phyloP scores from a whole-genome alignment of 805 yeast species.

The Zygosaccharomyces lentus region DNA sequence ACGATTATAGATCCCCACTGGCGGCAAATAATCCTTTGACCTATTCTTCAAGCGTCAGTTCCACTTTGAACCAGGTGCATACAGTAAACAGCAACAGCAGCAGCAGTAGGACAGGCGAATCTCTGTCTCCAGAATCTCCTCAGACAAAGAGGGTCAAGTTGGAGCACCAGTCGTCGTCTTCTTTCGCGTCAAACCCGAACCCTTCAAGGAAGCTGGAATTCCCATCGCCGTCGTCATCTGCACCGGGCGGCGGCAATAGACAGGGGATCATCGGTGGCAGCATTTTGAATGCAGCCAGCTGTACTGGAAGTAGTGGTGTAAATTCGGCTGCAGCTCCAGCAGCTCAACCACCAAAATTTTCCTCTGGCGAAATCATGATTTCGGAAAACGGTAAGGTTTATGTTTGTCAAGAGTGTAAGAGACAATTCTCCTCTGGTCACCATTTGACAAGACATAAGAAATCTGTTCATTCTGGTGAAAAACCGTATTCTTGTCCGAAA shows the following conservation, averaged over 20 bases:
- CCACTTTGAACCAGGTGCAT: constrained; percentile 22
- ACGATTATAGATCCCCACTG: constrained; percentile 26
- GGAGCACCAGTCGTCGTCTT: constrained; percentile 11
- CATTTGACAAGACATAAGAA: constrained; percentile 38
- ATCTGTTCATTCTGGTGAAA: constrained; percentile 38
- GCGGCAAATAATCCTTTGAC: constrained; percentile 20
- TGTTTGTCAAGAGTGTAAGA: constrained; percentile 35
- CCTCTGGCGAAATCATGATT: constrained; percentile 31
- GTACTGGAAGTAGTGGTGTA: not conserved
- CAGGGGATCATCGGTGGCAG: constrained; percentile 3
- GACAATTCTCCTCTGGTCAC: constrained; percentile 38
- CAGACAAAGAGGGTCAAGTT: constrained; percentile 16
- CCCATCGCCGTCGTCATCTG: constrained; percentile 2
- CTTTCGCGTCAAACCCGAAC: constrained; percentile 2
- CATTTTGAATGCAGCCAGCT: not conserved
- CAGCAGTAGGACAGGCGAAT: constrained; percentile 14
- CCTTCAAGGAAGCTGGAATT: constrained; percentile 2
- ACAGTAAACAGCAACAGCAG: constrained; percentile 15
- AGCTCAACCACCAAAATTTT: constrained; percentile 27
- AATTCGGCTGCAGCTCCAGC: constrained; percentile 7
- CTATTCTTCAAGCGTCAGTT: constrained; percentile 19
- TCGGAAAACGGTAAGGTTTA: constrained; percentile 36
- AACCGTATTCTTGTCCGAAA: constrained; percentile 37
- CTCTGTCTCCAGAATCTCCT: constrained; percentile 15
- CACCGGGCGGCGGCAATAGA: constrained; percentile 1